Conservation (phyloP, 2,329 filamentous ascomycete species). For the Hyphodiscus sp. region DNA sequence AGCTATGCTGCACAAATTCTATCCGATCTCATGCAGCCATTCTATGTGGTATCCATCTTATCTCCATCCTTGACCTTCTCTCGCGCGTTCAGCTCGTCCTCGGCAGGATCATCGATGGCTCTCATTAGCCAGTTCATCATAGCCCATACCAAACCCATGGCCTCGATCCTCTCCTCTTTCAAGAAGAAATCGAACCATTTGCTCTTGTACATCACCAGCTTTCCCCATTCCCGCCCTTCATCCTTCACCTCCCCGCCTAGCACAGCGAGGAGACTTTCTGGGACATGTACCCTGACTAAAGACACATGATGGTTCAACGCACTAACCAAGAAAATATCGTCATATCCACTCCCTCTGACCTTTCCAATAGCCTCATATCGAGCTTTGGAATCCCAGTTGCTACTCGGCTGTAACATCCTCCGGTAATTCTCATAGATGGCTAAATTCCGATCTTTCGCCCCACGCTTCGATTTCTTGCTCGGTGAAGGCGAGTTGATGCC, state of each 20-base stretch:
- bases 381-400: conserved; percentile 55
- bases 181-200: conserved; percentile 56
- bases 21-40: not conserved
- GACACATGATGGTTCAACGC: conserved; percentile 56
- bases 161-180: conserved; percentile 46
- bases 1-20: not conserved
- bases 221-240: conserved; percentile 19
- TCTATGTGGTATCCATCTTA: conserved; percentile 15
- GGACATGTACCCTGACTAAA: conserved; percentile 53
- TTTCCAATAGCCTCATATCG: conserved; percentile 52
- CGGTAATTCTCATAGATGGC: conserved; percentile 60
- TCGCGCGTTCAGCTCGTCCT: not conserved
- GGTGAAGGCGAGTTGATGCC: conserved; percentile 15
- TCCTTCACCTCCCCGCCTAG: conserved; percentile 40
- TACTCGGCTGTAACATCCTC: conserved; percentile 50
- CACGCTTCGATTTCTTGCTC: conserved; percentile 14
- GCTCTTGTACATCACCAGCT: conserved; percentile 49
- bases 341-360: conserved; percentile 39
- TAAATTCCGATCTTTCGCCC: conserved; percentile 31
- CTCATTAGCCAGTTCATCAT: conserved; percentile 57
- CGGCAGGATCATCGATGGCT: conserved; percentile 8
- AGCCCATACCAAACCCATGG: conserved; percentile 51
- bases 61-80: conserved; percentile 1
- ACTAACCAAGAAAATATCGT: conserved; percentile 57
- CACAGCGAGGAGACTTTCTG: conserved; percentile 44